These are phyloP conservation scores for Thuja plicata DNA, from an alignment of 83 land plant genomes.

Conservation along the genomic window DNA sequence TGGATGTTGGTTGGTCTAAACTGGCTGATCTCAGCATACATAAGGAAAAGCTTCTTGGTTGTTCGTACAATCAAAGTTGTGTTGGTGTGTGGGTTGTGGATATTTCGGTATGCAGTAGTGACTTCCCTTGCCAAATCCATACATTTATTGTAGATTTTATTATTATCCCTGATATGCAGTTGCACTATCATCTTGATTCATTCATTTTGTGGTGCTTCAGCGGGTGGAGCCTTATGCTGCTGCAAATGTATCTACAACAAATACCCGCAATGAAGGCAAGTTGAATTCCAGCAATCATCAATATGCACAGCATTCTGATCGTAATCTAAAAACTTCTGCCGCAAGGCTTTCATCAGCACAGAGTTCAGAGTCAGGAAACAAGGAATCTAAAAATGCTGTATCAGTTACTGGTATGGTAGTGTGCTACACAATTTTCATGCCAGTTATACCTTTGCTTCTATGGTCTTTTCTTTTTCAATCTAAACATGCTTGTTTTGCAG, in stretches of 20 bases:
- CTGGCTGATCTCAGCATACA: slow-evolving; percentile 85
- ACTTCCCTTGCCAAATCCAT: neutral
- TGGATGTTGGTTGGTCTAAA: slow-evolving; percentile 96
- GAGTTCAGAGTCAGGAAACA: slow-evolving; percentile 45
- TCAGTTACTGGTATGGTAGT: slow-evolving; percentile 42
- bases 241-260: slow-evolving; percentile 22
- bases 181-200: neutral
- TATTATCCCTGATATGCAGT: neutral
- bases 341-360: slow-evolving; percentile 46
- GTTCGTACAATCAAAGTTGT: slow-evolving; percentile 89
- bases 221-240: slow-evolving; percentile 69
- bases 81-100: slow-evolving; percentile 98
- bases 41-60: slow-evolving; percentile 92
- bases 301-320: slow-evolving; percentile 38
- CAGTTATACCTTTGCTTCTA: neutral
- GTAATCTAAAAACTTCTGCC: slow-evolving; percentile 41
- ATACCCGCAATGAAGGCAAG: slow-evolving; percentile 39
- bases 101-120: slow-evolving; percentile 48
- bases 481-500: neutral
- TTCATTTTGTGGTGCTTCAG: slow-evolving; percentile 26
- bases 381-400: slow-evolving; percentile 41
- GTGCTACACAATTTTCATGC: slow-evolving; percentile 18
- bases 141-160: neutral
- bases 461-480: neutral
- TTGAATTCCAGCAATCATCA: slow-evolving; percentile 30